Base-by-base conservation (phyloP, 164 flowering plant species). In the Vitis cinerea region DNA sequence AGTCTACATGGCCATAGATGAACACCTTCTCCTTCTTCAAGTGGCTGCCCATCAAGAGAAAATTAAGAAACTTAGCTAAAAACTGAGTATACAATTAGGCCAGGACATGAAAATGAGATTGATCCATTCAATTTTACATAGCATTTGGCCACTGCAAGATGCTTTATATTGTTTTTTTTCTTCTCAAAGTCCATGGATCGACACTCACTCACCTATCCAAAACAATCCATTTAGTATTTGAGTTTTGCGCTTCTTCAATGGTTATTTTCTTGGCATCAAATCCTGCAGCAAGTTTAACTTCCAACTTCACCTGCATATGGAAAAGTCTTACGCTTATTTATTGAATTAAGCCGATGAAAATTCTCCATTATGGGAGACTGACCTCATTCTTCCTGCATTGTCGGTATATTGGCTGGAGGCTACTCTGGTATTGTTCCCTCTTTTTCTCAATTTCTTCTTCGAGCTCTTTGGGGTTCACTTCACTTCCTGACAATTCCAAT, bases 261-360 rank as follows among this genome's bases (percentile, higher is more conserved):
- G 84, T 75, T 49, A 80, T 70, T 48, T 48, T 68, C 29, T 53
- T 72, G 10, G 85, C 80, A 69, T 74, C 58, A 69, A 58, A 79
- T 64, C 87, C 85, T 54, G 82, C 85, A 56, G 81, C 81, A 51
- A 82, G 81, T 77, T 80, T 84, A 59, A 80, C 74, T 71, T 84
- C 87, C 73, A 84, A 67, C 66, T 78, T 84, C 75, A 82, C 87
- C 82, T 79, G 75, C 68, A 75, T 23, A 66, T 27, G 29, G 17
- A 17, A 60, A 69, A 50, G 50, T 16, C 13, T 67, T 16, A 55
- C n/a, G 53, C 14, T 4, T 17, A 62, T n/a, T 10, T 10, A 37
- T 37, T 37, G 44, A 37, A 37, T 6, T 37, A 37, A 3, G 44
- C 44, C 44, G 0, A 37, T 3, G 44, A 37, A 37, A 37, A 37